Conservation (phyloP, 1,284 basidiomycete genomes). For the Pseudozyma flocculosa region DNA sequence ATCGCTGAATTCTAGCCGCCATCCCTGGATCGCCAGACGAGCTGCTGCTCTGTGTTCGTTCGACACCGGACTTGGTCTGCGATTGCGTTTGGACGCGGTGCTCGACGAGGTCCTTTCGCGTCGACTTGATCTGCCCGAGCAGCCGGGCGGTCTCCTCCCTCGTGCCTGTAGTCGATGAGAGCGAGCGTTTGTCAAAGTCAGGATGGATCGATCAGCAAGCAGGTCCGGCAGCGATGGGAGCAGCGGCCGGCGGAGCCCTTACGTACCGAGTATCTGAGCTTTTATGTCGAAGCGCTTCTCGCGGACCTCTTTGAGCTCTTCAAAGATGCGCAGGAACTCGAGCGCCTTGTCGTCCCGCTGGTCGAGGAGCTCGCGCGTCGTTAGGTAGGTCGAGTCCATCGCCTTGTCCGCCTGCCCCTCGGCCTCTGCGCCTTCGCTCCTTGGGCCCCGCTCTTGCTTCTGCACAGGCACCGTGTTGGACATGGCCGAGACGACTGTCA, state of each 20-base stretch:
- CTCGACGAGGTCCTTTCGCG: constrained; percentile 24
- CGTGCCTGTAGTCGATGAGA: no score
- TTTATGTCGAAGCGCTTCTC: constrained; percentile 15
- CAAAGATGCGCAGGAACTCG: constrained; percentile 24
- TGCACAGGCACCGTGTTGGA: not conserved
- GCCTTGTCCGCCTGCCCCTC: constrained; percentile 9
- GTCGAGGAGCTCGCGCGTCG: constrained; percentile 28
- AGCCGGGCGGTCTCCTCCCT: constrained; percentile 17
- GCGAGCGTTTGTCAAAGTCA: no score
- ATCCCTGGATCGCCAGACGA: constrained; percentile 5
- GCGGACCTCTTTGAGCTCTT: constrained; percentile 14
- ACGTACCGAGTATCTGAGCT: constrained; percentile 18
- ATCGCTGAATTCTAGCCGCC: constrained; percentile 19
- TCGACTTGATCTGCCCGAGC: constrained; percentile 18
- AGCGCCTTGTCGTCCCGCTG: constrained; percentile 30
- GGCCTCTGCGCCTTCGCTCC: not conserved
- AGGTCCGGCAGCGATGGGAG: no score
- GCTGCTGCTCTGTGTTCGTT: constrained; percentile 10
- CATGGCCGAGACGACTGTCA: not conserved
- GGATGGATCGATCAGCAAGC: constrained; percentile 10
- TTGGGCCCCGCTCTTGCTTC: no score
- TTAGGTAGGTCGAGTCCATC: constrained; percentile 10
- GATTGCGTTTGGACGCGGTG: constrained; percentile 19
- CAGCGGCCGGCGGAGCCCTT: no score
- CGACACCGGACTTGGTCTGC: constrained; percentile 6